Percentiles rank a stretch among this genome's conserved stretches.
Conservation (phyloP, 148 eudicot species). For the Rhododendron molle region DNA sequence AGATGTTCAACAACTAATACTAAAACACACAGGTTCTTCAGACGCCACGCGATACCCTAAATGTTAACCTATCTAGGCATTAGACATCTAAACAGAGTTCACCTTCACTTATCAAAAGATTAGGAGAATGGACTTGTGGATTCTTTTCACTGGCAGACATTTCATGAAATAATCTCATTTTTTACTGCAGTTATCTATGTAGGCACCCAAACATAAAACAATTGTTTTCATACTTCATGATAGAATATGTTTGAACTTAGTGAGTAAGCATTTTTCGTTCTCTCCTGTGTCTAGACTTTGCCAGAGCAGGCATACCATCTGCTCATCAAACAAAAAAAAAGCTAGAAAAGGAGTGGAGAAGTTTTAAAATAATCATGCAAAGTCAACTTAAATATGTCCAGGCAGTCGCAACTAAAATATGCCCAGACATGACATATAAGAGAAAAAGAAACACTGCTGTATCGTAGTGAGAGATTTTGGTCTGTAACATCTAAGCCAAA, state of each 20-base stretch:
- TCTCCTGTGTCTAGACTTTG: neutral
- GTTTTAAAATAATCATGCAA: neutral
- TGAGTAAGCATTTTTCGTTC: neutral
- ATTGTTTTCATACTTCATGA: neutral
- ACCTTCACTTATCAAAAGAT: neutral
- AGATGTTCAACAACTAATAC: neutral
- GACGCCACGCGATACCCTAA: neutral
- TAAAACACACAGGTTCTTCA: neutral
- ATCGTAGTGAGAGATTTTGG: neutral
- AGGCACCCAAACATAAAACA: neutral
- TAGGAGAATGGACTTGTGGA: neutral
- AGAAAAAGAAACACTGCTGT: neutral
- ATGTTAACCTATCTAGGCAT: neutral
- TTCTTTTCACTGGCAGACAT: neutral
- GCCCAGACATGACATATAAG: neutral
- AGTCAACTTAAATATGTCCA: neutral
- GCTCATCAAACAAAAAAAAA: neutral
- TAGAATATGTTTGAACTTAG: neutral
- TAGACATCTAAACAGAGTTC: neutral
- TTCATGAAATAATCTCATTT: neutral
- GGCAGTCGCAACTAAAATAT: neutral
- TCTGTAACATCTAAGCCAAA: neutral
- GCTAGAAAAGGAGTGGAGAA: neutral
- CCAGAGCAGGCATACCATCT: neutral
- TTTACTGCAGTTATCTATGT: neutral